Evolutionary conservation across 768 basidiomycete genomes (phyloP), one percentile per base, ranked within the genome.

Genomic region (Cystofilobasidium capitatum): DNA sequence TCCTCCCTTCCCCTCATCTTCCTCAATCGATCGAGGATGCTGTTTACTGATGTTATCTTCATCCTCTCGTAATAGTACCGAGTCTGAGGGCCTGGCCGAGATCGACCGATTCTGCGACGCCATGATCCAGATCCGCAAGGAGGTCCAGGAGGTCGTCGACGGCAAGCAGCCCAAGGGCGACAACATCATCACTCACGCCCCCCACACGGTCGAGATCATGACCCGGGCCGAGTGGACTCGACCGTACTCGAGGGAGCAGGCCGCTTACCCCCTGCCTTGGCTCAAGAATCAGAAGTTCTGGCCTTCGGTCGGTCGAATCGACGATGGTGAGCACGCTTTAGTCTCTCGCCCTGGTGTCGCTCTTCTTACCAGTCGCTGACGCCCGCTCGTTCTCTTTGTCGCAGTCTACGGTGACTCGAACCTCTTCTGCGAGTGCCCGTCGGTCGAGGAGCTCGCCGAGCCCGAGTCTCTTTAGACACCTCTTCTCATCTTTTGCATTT

Each of bases 111-210:
- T 99, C 81, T 96, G 94, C 78, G 91, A 98, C 71, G 94, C 96
- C 26, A 96, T 98, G 91, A 93, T 99, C 71, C 84, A 88, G 71
- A 99, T 99, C 71, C 88, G 93, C 59, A 80, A 84, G 72, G 96
- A 99, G 77, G 92, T 85, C 0, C 86, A 93, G 64, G 89, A 93
- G 58, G 83, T 99, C 72, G 83, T 88, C 51, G 79, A 82, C 22
- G 96, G 94, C 58, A 87, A 86, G 74, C 91, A 94, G 76, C 88
- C 91, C 3, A 87, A 82, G 75, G 89, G 89, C 70, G 89, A 91
- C 79, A 99, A 99, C 75, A 77, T 94, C 22, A 81, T 99, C 70
- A 90, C 86, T 76, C 94, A 98, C 74, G 90, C 96, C 0, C 96
- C 96, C 31, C 96, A 99, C 75, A 86, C 96, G 0, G 81, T 89